These are phyloP conservation scores for Malus fusca DNA, from an alignment of 306 rosid genomes.

Conservation along the genomic window DNA sequence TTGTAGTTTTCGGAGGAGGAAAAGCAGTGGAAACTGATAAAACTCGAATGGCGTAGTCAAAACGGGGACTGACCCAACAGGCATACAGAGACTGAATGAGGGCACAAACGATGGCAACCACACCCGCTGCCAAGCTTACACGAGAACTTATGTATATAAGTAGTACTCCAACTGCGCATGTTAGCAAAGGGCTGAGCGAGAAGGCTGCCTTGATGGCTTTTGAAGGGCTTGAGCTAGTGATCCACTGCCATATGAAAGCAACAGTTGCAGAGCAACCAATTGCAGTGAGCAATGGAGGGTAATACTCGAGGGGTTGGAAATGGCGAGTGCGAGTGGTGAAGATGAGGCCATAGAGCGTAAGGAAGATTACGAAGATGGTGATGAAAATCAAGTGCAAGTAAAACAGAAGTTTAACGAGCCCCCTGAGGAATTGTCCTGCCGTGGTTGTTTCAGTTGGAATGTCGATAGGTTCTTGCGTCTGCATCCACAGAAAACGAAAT, in stretches of 20 bases:
- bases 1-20: constrained; percentile 35
- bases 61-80: constrained; percentile 57
- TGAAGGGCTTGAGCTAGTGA: constrained; percentile 31
- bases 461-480: not conserved
- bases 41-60: constrained; percentile 34
- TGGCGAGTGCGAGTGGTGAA: constrained; percentile 29
- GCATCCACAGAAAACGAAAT: too few species aligned
- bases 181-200: constrained; percentile 52
- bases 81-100: constrained; percentile 46
- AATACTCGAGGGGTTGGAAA: constrained; percentile 52
- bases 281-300: constrained; percentile 49
- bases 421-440: not conserved
- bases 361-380: constrained; percentile 27
- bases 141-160: constrained; percentile 37
- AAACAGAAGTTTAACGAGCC: not conserved
- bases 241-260: constrained; percentile 49
- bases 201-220: constrained; percentile 48
- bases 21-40: constrained; percentile 34
- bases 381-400: constrained; percentile 7
- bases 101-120: constrained; percentile 35
- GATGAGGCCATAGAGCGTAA: constrained; percentile 32
- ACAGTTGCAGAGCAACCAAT: constrained; percentile 37
- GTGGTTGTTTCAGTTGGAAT: not conserved
- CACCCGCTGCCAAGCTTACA: constrained; percentile 34
- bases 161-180: constrained; percentile 36